Percentiles rank a stretch among this genome's conserved stretches.
Evolutionary conservation across 352 stramenopile species (phyloP).

Genomic region (Pilasporangium apinafurcum): DNA sequence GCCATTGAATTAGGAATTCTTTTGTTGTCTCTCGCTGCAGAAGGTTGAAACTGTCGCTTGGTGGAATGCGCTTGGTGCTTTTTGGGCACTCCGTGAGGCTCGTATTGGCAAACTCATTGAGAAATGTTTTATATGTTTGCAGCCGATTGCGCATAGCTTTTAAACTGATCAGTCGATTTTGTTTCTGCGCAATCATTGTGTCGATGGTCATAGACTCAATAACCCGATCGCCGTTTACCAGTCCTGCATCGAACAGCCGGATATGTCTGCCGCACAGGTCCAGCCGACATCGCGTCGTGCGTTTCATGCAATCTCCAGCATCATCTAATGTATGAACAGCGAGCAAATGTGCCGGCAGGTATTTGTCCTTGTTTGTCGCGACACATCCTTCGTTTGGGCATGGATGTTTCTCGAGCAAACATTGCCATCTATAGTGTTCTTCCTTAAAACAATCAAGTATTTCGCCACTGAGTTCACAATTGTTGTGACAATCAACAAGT

Average conservation of each 20-base stretch:
- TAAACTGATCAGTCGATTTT: not conserved
- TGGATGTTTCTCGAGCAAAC: conserved; percentile 26
- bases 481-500: conserved; percentile 36
- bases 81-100: too few relatives aligned
- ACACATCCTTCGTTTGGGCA: conserved; percentile 26
- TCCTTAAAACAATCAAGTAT: conserved; percentile 40
- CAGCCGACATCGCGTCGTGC: conserved; percentile 32
- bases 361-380: not conserved
- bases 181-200: not conserved
- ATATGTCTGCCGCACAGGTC: conserved; percentile 70
- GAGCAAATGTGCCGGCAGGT: conserved; percentile 25
- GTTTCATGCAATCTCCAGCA: conserved; percentile 33
- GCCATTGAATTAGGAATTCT: conserved; percentile 2
- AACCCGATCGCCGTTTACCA: not conserved
- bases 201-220: conserved; percentile 12
- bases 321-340: conserved; percentile 36
- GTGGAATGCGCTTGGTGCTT: not conserved
- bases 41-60: not conserved
- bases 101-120: too few relatives aligned
- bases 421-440: conserved; percentile 70
- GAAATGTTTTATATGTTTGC: not conserved
- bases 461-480: conserved; percentile 27
- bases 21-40: not conserved
- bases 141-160: conserved; percentile 2
- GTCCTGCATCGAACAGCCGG: conserved; percentile 25